Evolutionary conservation across 2,329 filamentous ascomycete species (phyloP).

Genomic region (Penicillium sp.): DNA sequence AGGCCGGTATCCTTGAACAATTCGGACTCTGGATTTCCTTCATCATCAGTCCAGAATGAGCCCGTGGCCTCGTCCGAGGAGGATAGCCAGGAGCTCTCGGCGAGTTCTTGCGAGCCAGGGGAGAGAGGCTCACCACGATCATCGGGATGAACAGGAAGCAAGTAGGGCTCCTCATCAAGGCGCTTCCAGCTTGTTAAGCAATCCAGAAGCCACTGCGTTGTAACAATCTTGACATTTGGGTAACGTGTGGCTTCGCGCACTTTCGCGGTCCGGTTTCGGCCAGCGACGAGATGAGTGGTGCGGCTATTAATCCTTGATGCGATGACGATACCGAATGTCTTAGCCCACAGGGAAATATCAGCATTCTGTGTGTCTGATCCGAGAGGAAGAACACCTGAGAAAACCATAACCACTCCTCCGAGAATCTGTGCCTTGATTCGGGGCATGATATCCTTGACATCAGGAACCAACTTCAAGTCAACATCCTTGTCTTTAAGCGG

Average conservation of each 20-base stretch:
- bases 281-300: conserved; percentile 55
- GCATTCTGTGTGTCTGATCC: conserved; percentile 76
- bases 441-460: conserved; percentile 83
- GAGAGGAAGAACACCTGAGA: conserved; percentile 86
- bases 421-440: conserved; percentile 76
- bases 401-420: conserved; percentile 72
- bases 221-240: conserved; percentile 83
- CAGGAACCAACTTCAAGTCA: conserved; percentile 68
- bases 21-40: conserved; percentile 40
- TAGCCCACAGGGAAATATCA: conserved; percentile 84
- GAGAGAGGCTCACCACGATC: conserved; percentile 54
- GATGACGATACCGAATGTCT: conserved; percentile 73
- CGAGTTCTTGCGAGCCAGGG: conserved; percentile 44
- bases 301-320: conserved; percentile 46
- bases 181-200: conserved; percentile 81
- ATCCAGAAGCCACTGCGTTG: conserved; percentile 83
- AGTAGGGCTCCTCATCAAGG: conserved; percentile 74
- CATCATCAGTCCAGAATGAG: conserved; percentile 48
- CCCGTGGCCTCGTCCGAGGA: conserved; percentile 52
- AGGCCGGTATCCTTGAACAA: conserved; percentile 54
- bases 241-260: conserved; percentile 82
- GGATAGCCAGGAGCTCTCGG: conserved; percentile 46
- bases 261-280: conserved; percentile 77
- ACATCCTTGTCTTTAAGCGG: conserved; percentile 43
- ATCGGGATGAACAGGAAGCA: conserved; percentile 72